Conservation (phyloP, 2,329 filamentous ascomycete genomes). For the Botrytis paeoniae region DNA sequence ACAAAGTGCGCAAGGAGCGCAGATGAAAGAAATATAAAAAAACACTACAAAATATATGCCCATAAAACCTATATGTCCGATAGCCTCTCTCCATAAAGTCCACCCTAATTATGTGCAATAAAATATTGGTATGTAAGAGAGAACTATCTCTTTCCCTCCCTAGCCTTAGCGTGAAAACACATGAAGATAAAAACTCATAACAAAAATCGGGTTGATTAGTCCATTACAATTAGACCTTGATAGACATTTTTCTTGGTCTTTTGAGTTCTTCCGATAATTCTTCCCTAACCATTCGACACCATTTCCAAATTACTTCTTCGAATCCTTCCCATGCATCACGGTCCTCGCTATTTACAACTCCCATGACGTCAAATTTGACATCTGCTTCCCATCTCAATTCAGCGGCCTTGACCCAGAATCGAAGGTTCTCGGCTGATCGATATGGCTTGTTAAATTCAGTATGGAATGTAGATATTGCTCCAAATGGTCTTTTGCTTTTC, state of each 20-base stretch:
- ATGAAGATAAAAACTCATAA: slow-evolving; percentile 4
- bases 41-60: slow-evolving; percentile 12
- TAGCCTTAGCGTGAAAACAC: neutral
- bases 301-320: slow-evolving; percentile 76
- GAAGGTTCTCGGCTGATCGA: slow-evolving; percentile 85
- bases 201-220: slow-evolving; percentile 2
- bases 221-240: slow-evolving; percentile 17
- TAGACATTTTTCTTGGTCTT: slow-evolving; percentile 21
- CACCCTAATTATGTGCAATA: slow-evolving; percentile 14
- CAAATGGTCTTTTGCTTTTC: slow-evolving; percentile 82
- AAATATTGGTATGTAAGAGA: neutral
- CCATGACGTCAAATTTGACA: slow-evolving; percentile 80
- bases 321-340: slow-evolving; percentile 75
- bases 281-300: slow-evolving; percentile 78
- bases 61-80: slow-evolving; percentile 9
- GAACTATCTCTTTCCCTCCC: slow-evolving; percentile 3
- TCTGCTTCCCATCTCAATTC: slow-evolving; percentile 90
- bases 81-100: slow-evolving; percentile 1
- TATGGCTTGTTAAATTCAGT: slow-evolving; percentile 95
- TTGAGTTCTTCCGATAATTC: slow-evolving; percentile 72
- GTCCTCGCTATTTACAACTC: slow-evolving; percentile 71
- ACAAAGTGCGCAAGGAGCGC: neutral
- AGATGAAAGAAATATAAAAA: neutral
- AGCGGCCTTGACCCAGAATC: slow-evolving; percentile 94
- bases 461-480: slow-evolving; percentile 84